Percentiles rank a stretch among this genome's conserved stretches.
Evolutionary conservation across 129 eudicot species (phyloP).

Genomic region (Tagetes erecta): DNA sequence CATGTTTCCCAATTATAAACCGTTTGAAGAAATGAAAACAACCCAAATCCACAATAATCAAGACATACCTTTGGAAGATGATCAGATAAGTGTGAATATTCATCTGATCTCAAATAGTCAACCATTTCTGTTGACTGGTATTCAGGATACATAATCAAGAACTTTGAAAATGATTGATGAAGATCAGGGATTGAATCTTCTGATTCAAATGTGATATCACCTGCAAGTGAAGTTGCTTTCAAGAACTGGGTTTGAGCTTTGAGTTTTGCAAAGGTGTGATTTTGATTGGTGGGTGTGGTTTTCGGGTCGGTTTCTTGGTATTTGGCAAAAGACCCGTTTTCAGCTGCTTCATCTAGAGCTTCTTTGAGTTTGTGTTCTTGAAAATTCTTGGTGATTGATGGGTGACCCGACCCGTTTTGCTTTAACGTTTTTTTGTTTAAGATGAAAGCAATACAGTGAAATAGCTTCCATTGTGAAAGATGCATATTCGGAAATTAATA

Average conservation of each 20-base stretch:
- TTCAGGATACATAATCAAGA: slow-evolving; percentile 81
- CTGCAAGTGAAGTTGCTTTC: slow-evolving; percentile 83
- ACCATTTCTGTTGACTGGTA: slow-evolving; percentile 74
- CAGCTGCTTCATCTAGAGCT: slow-evolving; percentile 89
- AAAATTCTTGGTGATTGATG: slow-evolving; percentile 57
- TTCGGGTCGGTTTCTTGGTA: slow-evolving; percentile 53
- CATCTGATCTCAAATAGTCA: slow-evolving; percentile 78
- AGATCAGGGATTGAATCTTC: slow-evolving; percentile 67
- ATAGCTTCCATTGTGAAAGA: slow-evolving; percentile 92
- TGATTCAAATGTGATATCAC: slow-evolving; percentile 65
- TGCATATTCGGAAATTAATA: slow-evolving; percentile 39
- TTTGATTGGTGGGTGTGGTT: slow-evolving; percentile 34
- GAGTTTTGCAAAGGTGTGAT: slow-evolving; percentile 61
- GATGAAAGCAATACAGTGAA: slow-evolving; percentile 69
- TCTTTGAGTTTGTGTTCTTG: slow-evolving; percentile 79
- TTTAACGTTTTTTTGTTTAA: slow-evolving; percentile 68
- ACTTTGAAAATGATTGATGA: slow-evolving; percentile 63
- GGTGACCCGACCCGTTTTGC: slow-evolving; percentile 52
- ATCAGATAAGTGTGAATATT: slow-evolving; percentile 67
- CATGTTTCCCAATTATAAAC: slow-evolving; percentile 85
- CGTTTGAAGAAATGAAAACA: slow-evolving; percentile 81
- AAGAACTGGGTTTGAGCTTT: slow-evolving; percentile 73
- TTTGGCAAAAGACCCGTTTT: slow-evolving; percentile 77
- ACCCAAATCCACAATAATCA: slow-evolving; percentile 95
- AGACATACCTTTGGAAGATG: slow-evolving; percentile 84